phyloP scores from a whole-genome alignment of 768 basidiomycete species.

The Pulveroboletus sp. region DNA sequence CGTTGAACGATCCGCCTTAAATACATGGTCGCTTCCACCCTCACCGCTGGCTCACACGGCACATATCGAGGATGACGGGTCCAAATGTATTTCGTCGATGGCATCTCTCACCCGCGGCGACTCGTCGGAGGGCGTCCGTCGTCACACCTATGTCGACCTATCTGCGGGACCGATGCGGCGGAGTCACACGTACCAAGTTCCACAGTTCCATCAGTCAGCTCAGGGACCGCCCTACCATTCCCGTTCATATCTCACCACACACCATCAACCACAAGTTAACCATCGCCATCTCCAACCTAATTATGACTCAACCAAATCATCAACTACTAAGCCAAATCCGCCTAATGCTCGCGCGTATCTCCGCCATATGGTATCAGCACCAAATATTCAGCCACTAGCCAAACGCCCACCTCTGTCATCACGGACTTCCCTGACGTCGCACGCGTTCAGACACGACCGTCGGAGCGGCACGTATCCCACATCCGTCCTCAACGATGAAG shows the following conservation, averaged over 20 bases:
- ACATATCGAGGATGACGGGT: constrained; percentile 8
- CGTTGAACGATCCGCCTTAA: background rate
- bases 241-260: constrained; percentile 15
- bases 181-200: constrained; percentile 7
- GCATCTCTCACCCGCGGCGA: constrained; percentile 13
- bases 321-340: constrained; percentile 19
- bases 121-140: constrained; percentile 23
- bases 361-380: constrained; percentile 67
- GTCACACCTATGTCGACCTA: constrained; percentile 8
- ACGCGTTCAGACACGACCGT: constrained; percentile 12
- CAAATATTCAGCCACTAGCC: constrained; percentile 36
- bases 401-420: constrained; percentile 30
- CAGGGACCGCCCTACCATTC: constrained; percentile 20
- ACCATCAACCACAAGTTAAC: constrained; percentile 19
- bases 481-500: constrained; percentile 33
- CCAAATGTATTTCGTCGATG: constrained; percentile 11
- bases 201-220: constrained; percentile 22
- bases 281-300: constrained; percentile 19
- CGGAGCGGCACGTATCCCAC: constrained; percentile 30
- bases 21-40: constrained; percentile 21
- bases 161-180: constrained; percentile 9
- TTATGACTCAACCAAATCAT: constrained; percentile 24
- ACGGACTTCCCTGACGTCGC: constrained; percentile 33
- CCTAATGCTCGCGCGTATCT: constrained; percentile 64
- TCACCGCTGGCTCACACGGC: constrained; percentile 21